phyloP scores from a whole-genome alignment of 1,284 basidiomycete species.

The Malassezia psittaci region DNA sequence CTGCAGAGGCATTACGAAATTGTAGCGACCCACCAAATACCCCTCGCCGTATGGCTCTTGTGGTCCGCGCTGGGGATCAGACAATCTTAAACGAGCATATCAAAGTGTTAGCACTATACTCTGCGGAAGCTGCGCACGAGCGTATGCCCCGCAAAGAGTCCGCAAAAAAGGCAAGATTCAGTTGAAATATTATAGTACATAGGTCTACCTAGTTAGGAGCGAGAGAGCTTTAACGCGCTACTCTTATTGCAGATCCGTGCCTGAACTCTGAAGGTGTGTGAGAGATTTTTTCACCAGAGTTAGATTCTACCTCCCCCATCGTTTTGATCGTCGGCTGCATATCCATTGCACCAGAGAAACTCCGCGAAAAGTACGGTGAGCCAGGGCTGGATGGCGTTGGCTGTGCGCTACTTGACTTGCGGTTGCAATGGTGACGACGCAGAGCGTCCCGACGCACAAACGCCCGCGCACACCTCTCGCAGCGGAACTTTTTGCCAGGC shows the following conservation, averaged over 20 bases:
- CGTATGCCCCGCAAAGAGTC: neutral
- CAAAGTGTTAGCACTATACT: neutral
- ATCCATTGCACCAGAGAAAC: no score
- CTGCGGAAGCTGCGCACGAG: neutral
- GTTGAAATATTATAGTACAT: neutral
- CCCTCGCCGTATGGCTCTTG: constrained; percentile 14
- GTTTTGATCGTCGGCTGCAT: no score
- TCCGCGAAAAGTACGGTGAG: neutral
- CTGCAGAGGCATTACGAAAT: neutral
- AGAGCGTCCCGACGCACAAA: constrained; percentile 43
- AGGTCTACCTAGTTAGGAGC: neutral
- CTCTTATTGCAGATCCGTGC: neutral
- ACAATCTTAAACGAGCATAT: constrained; percentile 12
- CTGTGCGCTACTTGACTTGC: neutral
- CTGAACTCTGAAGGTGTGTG: neutral
- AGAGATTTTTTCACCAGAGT: no score
- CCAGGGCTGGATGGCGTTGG: neutral
- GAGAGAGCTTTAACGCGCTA: neutral
- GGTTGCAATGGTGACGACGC: constrained; percentile 33
- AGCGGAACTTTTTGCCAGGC: constrained; percentile 41
- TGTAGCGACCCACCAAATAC: neutral
- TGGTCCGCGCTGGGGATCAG: constrained; percentile 15
- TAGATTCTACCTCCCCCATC: no score
- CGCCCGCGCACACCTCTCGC: constrained; percentile 31
- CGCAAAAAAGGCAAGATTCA: neutral